Percentiles rank a stretch among this genome's conserved stretches.
Conservation (phyloP, 2,329 filamentous ascomycete genomes). For the Ophiostoma piceae region DNA sequence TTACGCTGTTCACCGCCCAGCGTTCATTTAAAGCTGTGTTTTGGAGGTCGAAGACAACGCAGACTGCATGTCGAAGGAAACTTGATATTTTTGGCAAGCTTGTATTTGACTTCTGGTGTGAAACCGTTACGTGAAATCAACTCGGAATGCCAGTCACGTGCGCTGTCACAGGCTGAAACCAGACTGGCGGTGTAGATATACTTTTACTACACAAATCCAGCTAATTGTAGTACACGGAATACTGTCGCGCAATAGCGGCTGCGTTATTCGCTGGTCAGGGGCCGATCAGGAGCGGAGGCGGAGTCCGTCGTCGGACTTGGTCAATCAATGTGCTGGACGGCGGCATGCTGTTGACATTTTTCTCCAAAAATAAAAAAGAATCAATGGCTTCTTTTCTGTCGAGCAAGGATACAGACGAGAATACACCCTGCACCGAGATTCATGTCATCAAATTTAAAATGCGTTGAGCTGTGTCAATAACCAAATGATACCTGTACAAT, state of each 20-base stretch:
- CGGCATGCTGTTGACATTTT: not conserved
- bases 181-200: not conserved
- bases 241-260: not conserved
- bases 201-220: rapidly evolving
- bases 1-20: not conserved
- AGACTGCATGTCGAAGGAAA: too few species aligned
- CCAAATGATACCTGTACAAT: not conserved
- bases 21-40: not conserved
- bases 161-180: not conserved
- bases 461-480: not conserved
- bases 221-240: not conserved
- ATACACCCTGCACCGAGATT: not conserved
- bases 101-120: not conserved
- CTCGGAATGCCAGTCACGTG: not conserved
- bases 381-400: too few species aligned
- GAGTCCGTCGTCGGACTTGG: not conserved
- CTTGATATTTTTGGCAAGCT: too few species aligned
- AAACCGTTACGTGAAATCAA: not conserved
- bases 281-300: not conserved
- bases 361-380: too few species aligned
- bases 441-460: not conserved
- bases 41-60: not conserved
- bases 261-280: not conserved
- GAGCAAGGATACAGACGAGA: not conserved
- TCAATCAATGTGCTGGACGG: not conserved